Base-by-base conservation (phyloP, 768 basidiomycete species). In the Serendipita sp. region DNA sequence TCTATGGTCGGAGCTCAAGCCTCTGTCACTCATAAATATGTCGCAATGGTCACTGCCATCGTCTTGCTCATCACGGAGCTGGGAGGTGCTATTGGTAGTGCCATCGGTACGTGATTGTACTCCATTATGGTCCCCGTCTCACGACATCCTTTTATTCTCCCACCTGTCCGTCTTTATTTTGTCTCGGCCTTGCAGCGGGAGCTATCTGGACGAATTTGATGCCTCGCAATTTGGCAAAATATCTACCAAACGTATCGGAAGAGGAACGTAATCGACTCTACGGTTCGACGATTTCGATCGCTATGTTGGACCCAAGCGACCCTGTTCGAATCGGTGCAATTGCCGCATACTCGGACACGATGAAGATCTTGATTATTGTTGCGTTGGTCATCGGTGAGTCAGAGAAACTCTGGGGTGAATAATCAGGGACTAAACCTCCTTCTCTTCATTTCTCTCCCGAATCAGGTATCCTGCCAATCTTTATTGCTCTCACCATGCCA, bases 61-160 rank as follows among this genome's bases (percentile, higher is more conserved):
- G 82, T 87, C 3, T 72, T 87, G n/a, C 76, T 88, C 15, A 70
- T 85, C 50, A 84, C 85, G 0, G 85, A 88, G 69, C 79, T 86
- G 58, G 86, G 86, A 8, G 83, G 81, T 29, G 80, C 81, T 11
- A 79, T 84, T 29, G 86, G 86, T 34, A 79, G 75, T n/a, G 83
- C 83, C 6, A 76, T 82, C 63, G 82, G 83, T 78, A 64, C 1
- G 77, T 71, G 63, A 66, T 40, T 65, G 29, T 50, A 37, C 37
- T 62, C 1, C 16, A 36, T 23, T 33, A 31, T 66, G 11, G 23
- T n/a, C 13, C 18, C n/a, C 64, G 65, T 23, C 16, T 23, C 23
- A 23, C 34, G 31, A 64, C 37, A 55, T 64, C 52, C 31, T 34
- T 34, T 33, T 23, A 34, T 33, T 29, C 50, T 31, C 3, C 60